Evolutionary conservation across 441 rosid species (phyloP).

Genomic region (Eutrema salsugineum): DNA sequence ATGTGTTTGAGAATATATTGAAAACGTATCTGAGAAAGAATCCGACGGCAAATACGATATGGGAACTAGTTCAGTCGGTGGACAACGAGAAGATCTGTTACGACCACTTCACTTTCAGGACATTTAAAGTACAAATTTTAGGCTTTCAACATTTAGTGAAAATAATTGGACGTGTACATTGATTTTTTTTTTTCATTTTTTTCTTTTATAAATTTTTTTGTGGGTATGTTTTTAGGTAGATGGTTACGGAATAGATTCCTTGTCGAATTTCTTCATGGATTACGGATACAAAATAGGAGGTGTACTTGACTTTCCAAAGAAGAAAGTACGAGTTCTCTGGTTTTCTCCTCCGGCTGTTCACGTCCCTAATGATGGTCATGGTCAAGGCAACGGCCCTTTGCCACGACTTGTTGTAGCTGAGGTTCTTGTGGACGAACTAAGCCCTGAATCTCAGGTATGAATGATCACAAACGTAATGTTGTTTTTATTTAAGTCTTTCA

Average conservation of each 20-base stretch:
- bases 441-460: slow-evolving; percentile 67
- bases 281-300: slow-evolving; percentile 67
- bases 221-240: slow-evolving; percentile 40
- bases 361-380: slow-evolving; percentile 37
- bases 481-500: no score
- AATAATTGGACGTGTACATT: no score
- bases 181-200: neutral
- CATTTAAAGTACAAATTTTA: slow-evolving; percentile 65
- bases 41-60: slow-evolving; percentile 62
- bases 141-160: neutral
- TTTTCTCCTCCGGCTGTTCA: slow-evolving; percentile 65
- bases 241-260: slow-evolving; percentile 75
- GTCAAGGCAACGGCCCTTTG: slow-evolving; percentile 59
- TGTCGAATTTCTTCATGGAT: slow-evolving; percentile 74
- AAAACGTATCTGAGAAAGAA: slow-evolving; percentile 60
- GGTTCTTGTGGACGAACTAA: slow-evolving; percentile 78
- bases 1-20: slow-evolving; percentile 57
- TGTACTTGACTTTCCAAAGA: slow-evolving; percentile 71
- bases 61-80: slow-evolving; percentile 55
- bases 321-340: slow-evolving; percentile 77
- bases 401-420: slow-evolving; percentile 83
- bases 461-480: neutral
- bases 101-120: slow-evolving; percentile 86
- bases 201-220: no score
- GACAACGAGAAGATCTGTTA: slow-evolving; percentile 54